Percentiles rank a stretch among this genome's conserved stretches.
Conservation (phyloP, 768 basidiomycete species). For the Hericium alpestre region DNA sequence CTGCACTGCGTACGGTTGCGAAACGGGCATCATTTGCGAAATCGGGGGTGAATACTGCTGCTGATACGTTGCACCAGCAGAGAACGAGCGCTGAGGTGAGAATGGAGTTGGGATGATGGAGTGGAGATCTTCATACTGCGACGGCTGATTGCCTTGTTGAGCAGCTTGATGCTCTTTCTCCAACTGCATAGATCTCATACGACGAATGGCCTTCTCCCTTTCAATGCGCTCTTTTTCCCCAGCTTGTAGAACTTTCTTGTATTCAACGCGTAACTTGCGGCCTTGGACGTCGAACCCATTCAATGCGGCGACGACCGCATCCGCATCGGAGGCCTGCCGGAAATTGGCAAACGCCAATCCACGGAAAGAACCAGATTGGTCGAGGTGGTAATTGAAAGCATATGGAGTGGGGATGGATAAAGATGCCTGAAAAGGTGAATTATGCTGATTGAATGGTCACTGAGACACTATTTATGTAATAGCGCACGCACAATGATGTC, state of each 20-base stretch:
- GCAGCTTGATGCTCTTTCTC: slow-evolving; percentile 61
- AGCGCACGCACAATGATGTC: slow-evolving; percentile 78
- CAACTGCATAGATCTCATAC: slow-evolving; percentile 95
- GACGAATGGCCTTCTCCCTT: slow-evolving; percentile 92
- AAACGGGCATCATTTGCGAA: slow-evolving; percentile 27
- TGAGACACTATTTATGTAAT: neutral
- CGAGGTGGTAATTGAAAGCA: slow-evolving; percentile 99
- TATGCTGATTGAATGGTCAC: slow-evolving; percentile 3
- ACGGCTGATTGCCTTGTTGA: slow-evolving; percentile 20
- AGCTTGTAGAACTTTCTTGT: slow-evolving; percentile 98
- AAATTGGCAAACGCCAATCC: slow-evolving; percentile 99
- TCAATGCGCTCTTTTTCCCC: slow-evolving; percentile 99
- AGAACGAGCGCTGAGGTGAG: slow-evolving; percentile 66
- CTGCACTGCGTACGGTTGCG: slow-evolving; percentile 31
- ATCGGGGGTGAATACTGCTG: slow-evolving; percentile 60
- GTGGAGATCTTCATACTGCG: slow-evolving; percentile 64
- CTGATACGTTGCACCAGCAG: slow-evolving; percentile 50
- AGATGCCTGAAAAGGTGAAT: slow-evolving; percentile 50
- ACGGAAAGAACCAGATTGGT: slow-evolving; percentile 92
- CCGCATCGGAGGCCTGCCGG: slow-evolving; percentile 81
- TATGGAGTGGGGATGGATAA: slow-evolving; percentile 93
- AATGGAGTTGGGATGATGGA: slow-evolving; percentile 44
- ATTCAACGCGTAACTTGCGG: slow-evolving; percentile 94
- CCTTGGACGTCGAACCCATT: slow-evolving; percentile 96
- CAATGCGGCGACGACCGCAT: slow-evolving; percentile 89